These are phyloP conservation scores for Phytophthora pini DNA, from an alignment of 352 stramenopile species.

Conservation along the genomic window DNA sequence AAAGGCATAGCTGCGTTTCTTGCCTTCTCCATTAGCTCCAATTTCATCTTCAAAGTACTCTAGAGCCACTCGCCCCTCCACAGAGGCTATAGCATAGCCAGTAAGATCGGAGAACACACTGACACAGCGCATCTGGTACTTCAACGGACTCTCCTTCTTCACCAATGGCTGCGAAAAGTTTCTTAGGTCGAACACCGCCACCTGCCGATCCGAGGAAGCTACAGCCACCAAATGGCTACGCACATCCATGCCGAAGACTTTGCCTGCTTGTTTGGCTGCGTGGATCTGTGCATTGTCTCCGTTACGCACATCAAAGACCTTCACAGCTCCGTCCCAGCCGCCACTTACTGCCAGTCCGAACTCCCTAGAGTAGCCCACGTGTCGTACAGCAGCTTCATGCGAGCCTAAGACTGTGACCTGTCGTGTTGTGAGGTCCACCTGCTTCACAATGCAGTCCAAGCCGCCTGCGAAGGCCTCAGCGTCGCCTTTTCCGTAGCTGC, in stretches of 20 bases:
- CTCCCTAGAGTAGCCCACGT: slow-evolving; percentile 66
- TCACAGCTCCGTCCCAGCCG: slow-evolving; percentile 72
- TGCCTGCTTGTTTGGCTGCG: slow-evolving; percentile 47
- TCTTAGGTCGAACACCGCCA: slow-evolving; percentile 86
- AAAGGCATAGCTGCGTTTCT: slow-evolving; percentile 95
- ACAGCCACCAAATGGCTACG: slow-evolving; percentile 64
- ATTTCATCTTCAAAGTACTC: slow-evolving; percentile 92
- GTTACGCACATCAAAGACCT: slow-evolving; percentile 75
- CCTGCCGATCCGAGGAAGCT: slow-evolving; percentile 57
- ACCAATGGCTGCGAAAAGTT: slow-evolving; percentile 72
- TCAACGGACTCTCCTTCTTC: slow-evolving; percentile 79
- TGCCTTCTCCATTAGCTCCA: slow-evolving; percentile 14
- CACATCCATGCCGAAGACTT: slow-evolving; percentile 77
- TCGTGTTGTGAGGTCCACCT: slow-evolving; percentile 63
- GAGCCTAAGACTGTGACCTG: slow-evolving; percentile 40
- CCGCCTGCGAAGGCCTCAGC: slow-evolving; percentile 76
- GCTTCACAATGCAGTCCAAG: slow-evolving; percentile 69
- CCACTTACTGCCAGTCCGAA: slow-evolving; percentile 63
- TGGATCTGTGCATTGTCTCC: slow-evolving; percentile 58
- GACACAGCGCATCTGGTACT: slow-evolving; percentile 94
- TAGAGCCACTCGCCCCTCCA: slow-evolving; percentile 97
- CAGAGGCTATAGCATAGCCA: slow-evolving; percentile 93
- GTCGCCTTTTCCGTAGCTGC: slow-evolving; percentile 66
- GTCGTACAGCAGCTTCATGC: slow-evolving; percentile 60
- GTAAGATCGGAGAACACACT: slow-evolving; percentile 69